phyloP scores from a whole-genome alignment of 257 asterid species.

The Solanum peruvianum region DNA sequence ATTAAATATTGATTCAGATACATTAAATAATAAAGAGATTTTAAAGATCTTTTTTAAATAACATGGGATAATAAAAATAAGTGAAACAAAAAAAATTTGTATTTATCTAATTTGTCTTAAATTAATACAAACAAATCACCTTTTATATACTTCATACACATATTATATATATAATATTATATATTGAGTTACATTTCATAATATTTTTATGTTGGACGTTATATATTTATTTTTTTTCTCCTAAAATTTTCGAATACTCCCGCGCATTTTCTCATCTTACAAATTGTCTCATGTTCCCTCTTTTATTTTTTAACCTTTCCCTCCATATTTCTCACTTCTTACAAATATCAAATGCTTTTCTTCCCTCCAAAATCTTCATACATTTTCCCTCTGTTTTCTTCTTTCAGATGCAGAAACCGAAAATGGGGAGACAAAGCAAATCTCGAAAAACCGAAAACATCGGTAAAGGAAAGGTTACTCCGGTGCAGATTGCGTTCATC shows the following conservation, averaged over 20 bases:
- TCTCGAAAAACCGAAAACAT: slow-evolving; percentile 40
- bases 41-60: too few species aligned
- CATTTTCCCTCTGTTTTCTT: background rate
- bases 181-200: background rate
- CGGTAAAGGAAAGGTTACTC: slow-evolving; percentile 81
- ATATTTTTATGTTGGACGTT: background rate
- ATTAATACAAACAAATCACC: too few species aligned
- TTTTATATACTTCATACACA: too few species aligned
- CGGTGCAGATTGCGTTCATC: slow-evolving; percentile 78
- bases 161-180: too few species aligned
- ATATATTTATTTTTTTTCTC: background rate
- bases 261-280: slow-evolving; percentile 16
- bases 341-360: background rate
- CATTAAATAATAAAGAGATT: too few species aligned
- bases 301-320: background rate
- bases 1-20: too few species aligned
- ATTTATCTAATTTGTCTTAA: too few species aligned
- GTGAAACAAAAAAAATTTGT: too few species aligned
- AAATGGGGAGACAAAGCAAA: slow-evolving; percentile 56
- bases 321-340: background rate
- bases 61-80: too few species aligned
- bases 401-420: background rate
- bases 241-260: slow-evolving; percentile 39
- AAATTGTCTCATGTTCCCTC: slow-evolving; percentile 3
- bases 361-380: background rate